Base-by-base conservation (phyloP, 2,329 filamentous ascomycete species). In the Dactylonectria estremocensis region DNA sequence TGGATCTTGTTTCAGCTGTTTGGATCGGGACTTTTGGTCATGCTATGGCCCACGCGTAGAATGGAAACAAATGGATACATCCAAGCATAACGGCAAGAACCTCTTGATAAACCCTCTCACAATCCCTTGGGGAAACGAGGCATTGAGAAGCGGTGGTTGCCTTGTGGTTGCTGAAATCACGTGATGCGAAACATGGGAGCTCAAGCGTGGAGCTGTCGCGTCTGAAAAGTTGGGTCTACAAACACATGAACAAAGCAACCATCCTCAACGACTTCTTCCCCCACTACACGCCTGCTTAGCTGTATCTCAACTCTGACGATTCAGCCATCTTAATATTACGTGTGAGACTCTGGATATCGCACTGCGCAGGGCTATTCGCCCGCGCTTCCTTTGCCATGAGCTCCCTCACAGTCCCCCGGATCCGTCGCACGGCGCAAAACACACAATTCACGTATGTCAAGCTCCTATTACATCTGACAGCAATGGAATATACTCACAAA, bases 361-460 rank as follows among this genome's bases (percentile, higher is more conserved):
- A 33, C 35, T 37, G 45, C 20, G 60, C 22, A 63, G 74, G 74
- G 74, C 72, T 76, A 20, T 31, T 35, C 57, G 73, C 74, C 72
- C 71, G 61, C 67, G 63, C 69, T 66, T 48, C 63, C 53, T 63
- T 69, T 65, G 76, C 22, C 33, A 83, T 82, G 82, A 77, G 76
- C 71, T 76, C 76, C 28, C 67, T 76, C 24, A 74, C 70, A 59
- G 73, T 74, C 67, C 83, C 83, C 46, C 79, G 84, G 65, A 80
- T 85, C 53, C 83, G 84, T 71, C 83, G 84, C 67, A 86, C 84
- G 24, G 80, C 82, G 63, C 83, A 86, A 76, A 86, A 85, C 62
- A 84, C 81, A 49, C 83, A 86, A 63, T 82, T 85, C 73, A 85
- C 84, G 84, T 86, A 78, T 69, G 83, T 68, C 18, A 33, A 40